phyloP scores from a whole-genome alignment of 1,284 basidiomycete species.

The Ganoderma multipileum region DNA sequence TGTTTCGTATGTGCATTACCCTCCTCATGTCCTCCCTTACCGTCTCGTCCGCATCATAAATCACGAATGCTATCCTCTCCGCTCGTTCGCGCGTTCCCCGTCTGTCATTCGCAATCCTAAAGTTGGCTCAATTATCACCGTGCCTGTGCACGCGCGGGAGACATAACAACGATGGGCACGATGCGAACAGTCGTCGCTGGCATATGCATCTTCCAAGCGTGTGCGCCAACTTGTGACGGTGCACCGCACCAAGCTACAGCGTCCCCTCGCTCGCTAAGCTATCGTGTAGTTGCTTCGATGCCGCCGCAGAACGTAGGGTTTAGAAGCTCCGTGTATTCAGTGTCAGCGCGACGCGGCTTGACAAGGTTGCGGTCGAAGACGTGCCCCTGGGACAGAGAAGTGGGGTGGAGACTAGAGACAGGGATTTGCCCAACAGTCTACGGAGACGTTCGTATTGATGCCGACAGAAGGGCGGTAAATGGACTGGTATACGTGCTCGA shows the following conservation, averaged over 20 bases:
- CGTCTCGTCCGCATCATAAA: not conserved
- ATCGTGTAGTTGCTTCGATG: not conserved
- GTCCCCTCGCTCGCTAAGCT: not conserved
- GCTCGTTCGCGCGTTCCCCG: not conserved
- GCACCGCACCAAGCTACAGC: not conserved
- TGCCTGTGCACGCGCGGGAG: constrained; percentile 5
- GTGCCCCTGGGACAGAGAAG: not conserved
- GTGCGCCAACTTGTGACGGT: not conserved
- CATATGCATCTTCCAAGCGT: not conserved
- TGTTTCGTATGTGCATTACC: not conserved
- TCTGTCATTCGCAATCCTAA: not conserved
- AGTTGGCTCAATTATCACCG: not conserved
- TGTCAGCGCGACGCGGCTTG: not conserved
- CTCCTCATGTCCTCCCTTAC: not conserved
- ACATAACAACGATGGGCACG: constrained; percentile 6
- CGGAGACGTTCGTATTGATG: not conserved
- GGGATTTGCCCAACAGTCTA: not conserved
- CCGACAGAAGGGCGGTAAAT: not conserved
- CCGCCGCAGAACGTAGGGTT: not conserved
- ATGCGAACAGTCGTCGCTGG: constrained; percentile 7
- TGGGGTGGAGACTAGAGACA: not conserved
- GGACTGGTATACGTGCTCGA: too few species aligned
- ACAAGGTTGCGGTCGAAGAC: not conserved
- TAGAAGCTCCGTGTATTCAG: not conserved
- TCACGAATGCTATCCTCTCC: constrained; percentile 9